Evolutionary conservation across 106 monocot species (phyloP).

Genomic region (Dioscorea zingiberensis): DNA sequence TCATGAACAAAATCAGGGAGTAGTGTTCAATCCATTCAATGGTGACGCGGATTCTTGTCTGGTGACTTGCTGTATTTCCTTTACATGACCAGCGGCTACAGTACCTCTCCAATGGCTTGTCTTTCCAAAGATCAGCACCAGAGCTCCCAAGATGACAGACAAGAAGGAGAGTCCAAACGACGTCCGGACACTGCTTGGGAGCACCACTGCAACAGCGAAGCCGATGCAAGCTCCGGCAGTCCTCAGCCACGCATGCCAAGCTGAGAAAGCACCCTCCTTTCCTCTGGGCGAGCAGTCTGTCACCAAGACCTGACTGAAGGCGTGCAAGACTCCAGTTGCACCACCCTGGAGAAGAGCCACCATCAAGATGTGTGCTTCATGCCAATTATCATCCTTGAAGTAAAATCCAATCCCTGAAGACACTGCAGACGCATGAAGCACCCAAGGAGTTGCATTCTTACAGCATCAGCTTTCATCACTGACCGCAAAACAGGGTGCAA

Average conservation of each 20-base stretch:
- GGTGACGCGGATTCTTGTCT: constrained; percentile 13
- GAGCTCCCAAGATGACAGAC: constrained; percentile 18
- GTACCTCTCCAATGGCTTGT: constrained; percentile 14
- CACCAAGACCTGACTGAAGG: constrained; percentile 32
- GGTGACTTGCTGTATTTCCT: constrained; percentile 12
- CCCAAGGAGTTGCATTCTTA: constrained; percentile 48
- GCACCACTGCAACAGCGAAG: constrained; percentile 28
- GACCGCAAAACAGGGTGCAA: constrained; percentile 26
- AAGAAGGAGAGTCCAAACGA: constrained; percentile 38
- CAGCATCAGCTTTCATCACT: constrained; percentile 31
- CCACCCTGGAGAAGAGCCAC: constrained; percentile 31
- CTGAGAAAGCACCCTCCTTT: constrained; percentile 44
- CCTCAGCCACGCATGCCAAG: constrained; percentile 31
- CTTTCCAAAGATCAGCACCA: constrained; percentile 46
- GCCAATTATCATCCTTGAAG: constrained; percentile 30
- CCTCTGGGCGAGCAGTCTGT: constrained; percentile 39
- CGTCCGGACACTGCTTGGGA: constrained; percentile 15
- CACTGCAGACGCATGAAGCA: constrained; percentile 28
- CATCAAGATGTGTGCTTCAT: constrained; percentile 14
- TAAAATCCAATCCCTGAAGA: constrained; percentile 40
- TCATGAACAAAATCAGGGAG: no score
- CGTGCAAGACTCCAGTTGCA: constrained; percentile 24
- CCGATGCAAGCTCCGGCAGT: constrained; percentile 24
- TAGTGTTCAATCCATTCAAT: constrained; percentile 11
- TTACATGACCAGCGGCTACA: constrained; percentile 23